Evolutionary conservation across 2,329 filamentous ascomycete genomes (phyloP), one percentile per base, ranked within the genome.

Genomic region (Alternaria triticimaculans): DNA sequence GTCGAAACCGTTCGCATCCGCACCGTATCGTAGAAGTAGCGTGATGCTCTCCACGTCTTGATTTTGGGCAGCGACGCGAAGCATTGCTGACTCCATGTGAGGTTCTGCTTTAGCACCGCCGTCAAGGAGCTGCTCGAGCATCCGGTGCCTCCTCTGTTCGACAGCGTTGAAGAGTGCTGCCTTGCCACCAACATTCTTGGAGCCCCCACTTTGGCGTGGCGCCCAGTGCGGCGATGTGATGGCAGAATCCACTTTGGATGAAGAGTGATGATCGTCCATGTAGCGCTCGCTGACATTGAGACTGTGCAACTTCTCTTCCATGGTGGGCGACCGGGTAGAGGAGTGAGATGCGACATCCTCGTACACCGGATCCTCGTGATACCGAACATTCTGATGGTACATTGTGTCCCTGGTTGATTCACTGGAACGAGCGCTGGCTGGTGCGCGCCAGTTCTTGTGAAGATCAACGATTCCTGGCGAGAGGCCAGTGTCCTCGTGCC

Each of bases 101-200:
- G 70, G 62, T 54, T 79, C 76, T 25, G 72, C 70, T 57, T 67
- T 73, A 9, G 74, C 71, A 11, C 76, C 76, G n/a, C 74, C 68
- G 14, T 79, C 75, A 8, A 79, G 68, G 12, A 79, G 62, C 50
- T 79, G 75, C 55, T 77, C 74, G 12, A 79, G 69, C 12, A 87
- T 87, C 11, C 88, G 88, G 64, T 91, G 90, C 78, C 90, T 89
- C 67, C 90, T 82, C 5, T 92, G 83, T 55, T 85, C 85, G 0
- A 88, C 87, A 4, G 85, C 88, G 21, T 87, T 86, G 83, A 84
- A 15, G 78, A 84, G 65, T 23, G 71, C 78, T 25, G 71, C 70
- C 61, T 79, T 81, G 9, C 80, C 76, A 33, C 74, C 76, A 14
- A 74, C 67, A 21, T 75, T 65, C 49, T 76, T 74, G 6, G 76